phyloP scores from a whole-genome alignment of 2,329 filamentous ascomycete species.

The Colletotrichum siamense region DNA sequence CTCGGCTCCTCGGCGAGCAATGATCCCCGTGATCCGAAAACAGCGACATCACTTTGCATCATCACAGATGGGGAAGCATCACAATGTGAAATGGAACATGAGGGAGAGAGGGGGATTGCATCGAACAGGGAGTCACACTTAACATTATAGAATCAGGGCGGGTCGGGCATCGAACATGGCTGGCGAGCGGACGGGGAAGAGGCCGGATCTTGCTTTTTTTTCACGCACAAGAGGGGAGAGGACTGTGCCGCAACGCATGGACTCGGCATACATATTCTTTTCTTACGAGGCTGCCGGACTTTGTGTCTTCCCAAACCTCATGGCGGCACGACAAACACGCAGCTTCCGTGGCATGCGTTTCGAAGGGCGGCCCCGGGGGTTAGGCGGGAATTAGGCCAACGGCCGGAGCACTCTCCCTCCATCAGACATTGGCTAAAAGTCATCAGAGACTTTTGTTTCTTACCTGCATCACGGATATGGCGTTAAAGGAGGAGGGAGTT shows the following conservation, averaged over 20 bases:
- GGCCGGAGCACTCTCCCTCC: background rate
- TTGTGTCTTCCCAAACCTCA: background rate
- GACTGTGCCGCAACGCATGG: background rate
- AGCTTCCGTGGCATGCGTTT: background rate
- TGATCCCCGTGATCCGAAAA: constrained; percentile 30
- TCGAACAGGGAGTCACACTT: constrained; percentile 3
- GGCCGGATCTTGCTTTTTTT: background rate
- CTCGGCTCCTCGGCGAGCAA: constrained; percentile 81
- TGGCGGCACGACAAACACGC: background rate
- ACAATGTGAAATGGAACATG: background rate
- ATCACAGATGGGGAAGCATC: background rate
- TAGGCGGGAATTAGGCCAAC: background rate
- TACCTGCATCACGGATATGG: constrained; percentile 8
- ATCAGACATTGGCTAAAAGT: background rate
- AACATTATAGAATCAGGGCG: background rate
- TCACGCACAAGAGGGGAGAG: background rate
- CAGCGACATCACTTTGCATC: background rate
- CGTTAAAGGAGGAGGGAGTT: background rate
- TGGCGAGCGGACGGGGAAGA: background rate
- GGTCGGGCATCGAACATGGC: background rate
- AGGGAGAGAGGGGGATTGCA: background rate
- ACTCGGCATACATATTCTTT: background rate
- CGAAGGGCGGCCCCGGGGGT: background rate
- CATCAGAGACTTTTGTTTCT: background rate
- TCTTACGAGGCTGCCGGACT: background rate